Evolutionary conservation across 371 early-diverging fungal genomes (phyloP).

Genomic region (Coemansia sp.): DNA sequence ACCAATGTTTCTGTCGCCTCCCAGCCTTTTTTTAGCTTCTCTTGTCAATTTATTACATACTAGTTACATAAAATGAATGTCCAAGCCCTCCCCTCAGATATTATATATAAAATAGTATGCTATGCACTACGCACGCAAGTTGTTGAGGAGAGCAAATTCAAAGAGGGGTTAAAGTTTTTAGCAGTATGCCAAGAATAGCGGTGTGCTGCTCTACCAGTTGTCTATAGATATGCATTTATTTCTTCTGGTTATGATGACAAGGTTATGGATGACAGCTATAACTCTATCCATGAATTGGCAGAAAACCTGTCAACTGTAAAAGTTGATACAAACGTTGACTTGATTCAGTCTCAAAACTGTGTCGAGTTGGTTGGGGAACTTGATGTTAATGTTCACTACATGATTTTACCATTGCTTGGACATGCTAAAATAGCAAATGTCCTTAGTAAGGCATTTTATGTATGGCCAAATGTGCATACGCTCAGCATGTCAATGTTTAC

Average conservation of each 20-base stretch:
- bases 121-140: background rate
- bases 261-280: background rate
- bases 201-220: background rate
- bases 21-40: background rate
- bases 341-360: background rate
- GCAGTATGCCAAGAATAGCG: background rate
- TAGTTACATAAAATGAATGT: too few relatives aligned
- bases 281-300: background rate
- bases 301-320: background rate
- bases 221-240: background rate
- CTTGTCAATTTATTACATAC: background rate
- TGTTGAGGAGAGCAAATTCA: background rate
- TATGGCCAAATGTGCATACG: background rate
- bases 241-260: background rate
- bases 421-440: background rate
- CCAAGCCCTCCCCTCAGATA: background rate
- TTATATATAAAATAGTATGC: background rate
- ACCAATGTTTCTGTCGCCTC: background rate
- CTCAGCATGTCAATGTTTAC: background rate
- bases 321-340: background rate
- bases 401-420: background rate
- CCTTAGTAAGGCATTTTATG: background rate
- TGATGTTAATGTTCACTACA: background rate
- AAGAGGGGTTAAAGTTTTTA: background rate
- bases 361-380: background rate